Evolutionary conservation across 441 rosid species (phyloP).

Genomic region (Jatropha multifida): DNA sequence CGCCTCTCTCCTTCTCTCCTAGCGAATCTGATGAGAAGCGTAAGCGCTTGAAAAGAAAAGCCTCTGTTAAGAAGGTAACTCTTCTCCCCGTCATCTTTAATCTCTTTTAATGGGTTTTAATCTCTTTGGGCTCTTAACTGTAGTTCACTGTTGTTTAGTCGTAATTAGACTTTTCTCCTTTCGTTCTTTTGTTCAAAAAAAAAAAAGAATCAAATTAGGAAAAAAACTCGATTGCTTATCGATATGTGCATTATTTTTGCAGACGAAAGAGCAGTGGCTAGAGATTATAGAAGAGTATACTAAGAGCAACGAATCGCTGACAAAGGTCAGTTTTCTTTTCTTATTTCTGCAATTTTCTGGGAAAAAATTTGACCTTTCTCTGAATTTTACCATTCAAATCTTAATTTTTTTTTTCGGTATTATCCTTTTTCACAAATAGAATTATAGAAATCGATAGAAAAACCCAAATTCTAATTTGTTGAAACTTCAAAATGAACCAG

Average conservation of each 20-base stretch:
- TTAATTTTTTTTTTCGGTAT: neutral
- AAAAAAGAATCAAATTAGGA: neutral
- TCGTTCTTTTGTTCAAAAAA: neutral
- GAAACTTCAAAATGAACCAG: constrained; percentile 20
- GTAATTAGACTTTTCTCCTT: neutral
- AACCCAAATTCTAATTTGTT: neutral
- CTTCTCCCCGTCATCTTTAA: neutral
- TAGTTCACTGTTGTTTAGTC: too few relatives aligned
- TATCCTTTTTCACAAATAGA: neutral
- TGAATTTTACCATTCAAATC: neutral
- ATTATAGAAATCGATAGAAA: neutral
- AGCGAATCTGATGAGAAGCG: constrained; percentile 46
- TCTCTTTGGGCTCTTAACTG: too few relatives aligned
- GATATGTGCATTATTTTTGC: constrained; percentile 8
- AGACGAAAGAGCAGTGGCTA: constrained; percentile 31
- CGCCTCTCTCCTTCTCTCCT: constrained; percentile 40
- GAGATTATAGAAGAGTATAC: constrained; percentile 13
- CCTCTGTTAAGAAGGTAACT: constrained; percentile 31
- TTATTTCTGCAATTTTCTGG: neutral
- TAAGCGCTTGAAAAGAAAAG: constrained; percentile 22
- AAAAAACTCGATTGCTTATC: neutral
- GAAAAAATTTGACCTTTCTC: neutral
- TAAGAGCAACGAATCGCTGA: constrained; percentile 19
- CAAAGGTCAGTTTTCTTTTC: constrained; percentile 22
- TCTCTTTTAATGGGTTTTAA: too few relatives aligned